These are phyloP conservation scores for Skeletonema grethae DNA, from an alignment of 108 stramenopile species.

Conservation along the genomic window DNA sequence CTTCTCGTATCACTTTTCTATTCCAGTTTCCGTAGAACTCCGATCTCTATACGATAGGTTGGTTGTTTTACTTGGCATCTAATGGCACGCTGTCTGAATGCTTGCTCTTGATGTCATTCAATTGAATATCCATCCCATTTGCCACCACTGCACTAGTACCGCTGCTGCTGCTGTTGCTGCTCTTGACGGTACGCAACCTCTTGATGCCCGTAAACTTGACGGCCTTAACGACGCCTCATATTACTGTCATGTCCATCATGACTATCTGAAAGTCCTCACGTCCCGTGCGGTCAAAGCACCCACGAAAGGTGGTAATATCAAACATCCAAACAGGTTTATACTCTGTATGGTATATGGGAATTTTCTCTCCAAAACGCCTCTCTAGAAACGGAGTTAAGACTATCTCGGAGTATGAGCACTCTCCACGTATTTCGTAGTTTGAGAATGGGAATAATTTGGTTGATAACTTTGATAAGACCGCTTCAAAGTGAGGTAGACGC, in stretches of 20 bases:
- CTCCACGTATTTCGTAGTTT: constrained; percentile 31
- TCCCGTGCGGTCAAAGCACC: constrained; percentile 45
- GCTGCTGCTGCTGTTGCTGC: not conserved
- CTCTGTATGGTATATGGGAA: constrained; percentile 24
- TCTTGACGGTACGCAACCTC: too few relatives aligned
- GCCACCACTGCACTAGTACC: too few relatives aligned
- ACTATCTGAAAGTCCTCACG: constrained; percentile 28
- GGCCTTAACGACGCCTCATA: too few relatives aligned
- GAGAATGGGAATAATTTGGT: constrained; percentile 3
- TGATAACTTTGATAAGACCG: not conserved
- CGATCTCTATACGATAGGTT: too few relatives aligned
- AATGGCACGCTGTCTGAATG: too few relatives aligned
- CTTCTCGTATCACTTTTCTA: too few relatives aligned
- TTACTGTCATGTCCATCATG: constrained; percentile 3
- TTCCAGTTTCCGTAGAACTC: too few relatives aligned
- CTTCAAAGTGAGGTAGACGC: not conserved
- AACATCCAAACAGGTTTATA: constrained; percentile 31
- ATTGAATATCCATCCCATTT: too few relatives aligned
- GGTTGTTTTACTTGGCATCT: too few relatives aligned
- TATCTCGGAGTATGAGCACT: constrained; percentile 28
- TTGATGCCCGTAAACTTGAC: too few relatives aligned
- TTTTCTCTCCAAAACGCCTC: constrained; percentile 20
- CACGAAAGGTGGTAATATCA: constrained; percentile 42
- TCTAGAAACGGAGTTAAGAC: constrained; percentile 23
- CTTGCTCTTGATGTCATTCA: too few relatives aligned